Evolutionary conservation across 1,284 basidiomycete genomes (phyloP), one percentile per base, ranked within the genome.

Genomic region (Moesziomyces antarcticus): DNA sequence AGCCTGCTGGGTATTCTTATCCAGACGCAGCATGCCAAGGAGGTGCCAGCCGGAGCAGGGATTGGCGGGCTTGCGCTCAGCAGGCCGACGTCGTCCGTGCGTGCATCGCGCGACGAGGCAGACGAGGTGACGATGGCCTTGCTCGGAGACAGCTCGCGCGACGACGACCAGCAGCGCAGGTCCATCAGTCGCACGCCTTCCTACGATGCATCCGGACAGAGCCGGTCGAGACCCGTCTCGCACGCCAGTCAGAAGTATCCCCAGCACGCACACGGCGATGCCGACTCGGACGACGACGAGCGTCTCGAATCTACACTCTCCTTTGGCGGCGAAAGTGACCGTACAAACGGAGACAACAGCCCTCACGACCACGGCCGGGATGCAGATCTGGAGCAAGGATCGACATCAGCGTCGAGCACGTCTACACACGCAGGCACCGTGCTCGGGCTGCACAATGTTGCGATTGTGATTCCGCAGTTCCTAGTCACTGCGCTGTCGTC

Each of bases 401-500:
- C 20, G 18, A 16, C 33, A 22, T 20, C n/a, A 24, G 40, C 25
- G 14, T 10, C 16, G 45, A 56, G 57, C 22, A 74, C 67, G 1
- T 44, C 51, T 5, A 51, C 47, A 10, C 86, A 92, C 48, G 91
- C 93, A 0, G 95, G 95, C 22, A 95, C 94, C 3, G 91, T 97
- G 46, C 88, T 97, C 49, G 95, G 95, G 2, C 94, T 98, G 47
- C 95, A 98, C 63, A 80, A 80, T 37, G 52, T 78, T 8, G 65
- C 78, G 1, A 53, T 80, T 5, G 75, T 78, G 4, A 25, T 76
- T 9, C 78, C 78, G 20, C 78, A 79, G 50, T 77, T 82, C 24
- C 24, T 75, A 11, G 90, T 97, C 55, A 93, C 95, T 0, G 76
- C 97, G 18, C 89, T 92, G 18, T 90, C 94, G 0, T 94, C 93